Evolutionary conservation across 345 rosid species (phyloP), one percentile per base, ranked within the genome.

Genomic region (Orychophragmus violaceus): DNA sequence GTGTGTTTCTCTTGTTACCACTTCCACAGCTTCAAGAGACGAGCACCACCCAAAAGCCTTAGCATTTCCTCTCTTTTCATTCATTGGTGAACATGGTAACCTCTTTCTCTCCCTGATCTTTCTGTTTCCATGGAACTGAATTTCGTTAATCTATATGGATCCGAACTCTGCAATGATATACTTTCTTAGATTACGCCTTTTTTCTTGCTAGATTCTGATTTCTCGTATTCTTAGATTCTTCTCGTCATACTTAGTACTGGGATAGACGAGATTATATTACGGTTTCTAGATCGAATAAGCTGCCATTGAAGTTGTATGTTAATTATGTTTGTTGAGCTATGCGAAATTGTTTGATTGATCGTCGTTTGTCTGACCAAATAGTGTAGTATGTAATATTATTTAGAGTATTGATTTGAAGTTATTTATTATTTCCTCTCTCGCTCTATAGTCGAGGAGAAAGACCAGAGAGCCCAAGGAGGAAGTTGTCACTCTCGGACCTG

Each of bases 391-490:
- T n/a, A n/a, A n/a, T n/a, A n/a, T n/a, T n/a, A n/a, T n/a, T n/a
- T n/a, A n/a, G n/a, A n/a, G n/a, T n/a, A n/a, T n/a, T n/a, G n/a
- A n/a, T n/a, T n/a, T n/a, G n/a, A n/a, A n/a, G n/a, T n/a, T n/a
- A n/a, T n/a, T n/a, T n/a, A n/a, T n/a, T n/a, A n/a, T n/a, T n/a
- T 33, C 37, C 19, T 7, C 13, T 62, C n/a, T 45, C 63, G 48
- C 2, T 29, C 1, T 45, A 10, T 66, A 87, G 95, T 90, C 95
- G 57, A 87, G 46, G 82, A 84, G 77, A 67, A 86, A 80, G 79
- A 77, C 72, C 10, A 86, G 86, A 64, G 97, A 88, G 76, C 92
- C 90, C 4, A 90, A 88, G 85, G 90, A 82, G 30, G 88, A 90
- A 37, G 85, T 56, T 28, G 87, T 89, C 17, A 83, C 85, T 2